Base-by-base conservation (phyloP, 345 rosid species). In the Dovyalis caffra region DNA sequence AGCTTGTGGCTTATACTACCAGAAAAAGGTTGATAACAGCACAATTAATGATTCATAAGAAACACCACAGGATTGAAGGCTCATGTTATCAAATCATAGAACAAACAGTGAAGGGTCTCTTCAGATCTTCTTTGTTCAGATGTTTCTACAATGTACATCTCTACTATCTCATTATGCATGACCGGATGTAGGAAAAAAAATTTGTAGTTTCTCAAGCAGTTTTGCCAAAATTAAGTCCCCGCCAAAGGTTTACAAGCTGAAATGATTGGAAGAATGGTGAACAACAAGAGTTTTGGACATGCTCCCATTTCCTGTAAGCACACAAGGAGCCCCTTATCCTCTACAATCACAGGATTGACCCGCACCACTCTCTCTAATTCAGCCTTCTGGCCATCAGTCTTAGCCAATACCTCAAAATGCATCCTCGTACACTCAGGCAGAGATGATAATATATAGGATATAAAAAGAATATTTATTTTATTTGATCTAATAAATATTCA, bases 391-490 rank as follows among this genome's bases (percentile, higher is more conserved):
- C 97, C 97, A 3, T 95, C 97, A 7, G 93, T 88, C 79, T 89
- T 93, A 14, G 91, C 98, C 66, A 95, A 83, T 37, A 95, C 99
- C 85, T 95, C 98, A 60, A 93, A 93, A 79, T 88, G 93, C 94
- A 93, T 88, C 71, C 76, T 86, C 78, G 83, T 78, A 0, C 85
- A 81, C 77, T 90, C 88, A 0, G 98, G n/a, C n/a, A n/a, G n/a
- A n/a, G n/a, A n/a, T n/a, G n/a, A n/a, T n/a, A n/a, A n/a, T n/a
- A n/a, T n/a, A n/a, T n/a, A n/a, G n/a, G n/a, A n/a, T n/a, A n/a
- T n/a, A n/a, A n/a, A n/a, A n/a, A n/a, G n/a, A n/a, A n/a, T n/a
- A n/a, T n/a, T n/a, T n/a, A n/a, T n/a, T n/a, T n/a, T n/a, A n/a
- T n/a, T n/a, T n/a, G n/a, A n/a, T n/a, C n/a, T n/a, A n/a, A n/a